A percentile compares a stretch with the other conserved stretches of the same genome.
Evolutionary conservation across 352 stramenopile species (phyloP).

Genomic region (Pythium coloratum): DNA sequence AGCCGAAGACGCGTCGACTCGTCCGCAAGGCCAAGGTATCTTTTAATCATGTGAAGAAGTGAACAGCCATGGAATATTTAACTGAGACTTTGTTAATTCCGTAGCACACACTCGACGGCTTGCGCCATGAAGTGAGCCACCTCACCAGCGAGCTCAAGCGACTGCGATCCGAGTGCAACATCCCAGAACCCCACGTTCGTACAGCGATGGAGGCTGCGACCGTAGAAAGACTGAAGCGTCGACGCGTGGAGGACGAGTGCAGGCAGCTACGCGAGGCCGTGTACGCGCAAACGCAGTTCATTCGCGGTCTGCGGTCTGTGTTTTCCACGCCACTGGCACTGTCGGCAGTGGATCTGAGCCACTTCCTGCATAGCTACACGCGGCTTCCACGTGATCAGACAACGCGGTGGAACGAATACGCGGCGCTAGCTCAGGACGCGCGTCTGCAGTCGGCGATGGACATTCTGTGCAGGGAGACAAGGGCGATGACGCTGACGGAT

Average conservation of each 20-base stretch:
- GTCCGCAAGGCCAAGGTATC: too few relatives aligned
- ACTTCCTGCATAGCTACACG: neutral
- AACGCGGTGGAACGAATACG: slow-evolving; percentile 13
- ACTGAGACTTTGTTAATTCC: too few relatives aligned
- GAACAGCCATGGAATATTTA: too few relatives aligned
- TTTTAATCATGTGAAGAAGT: too few relatives aligned
- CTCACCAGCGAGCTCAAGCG: neutral
- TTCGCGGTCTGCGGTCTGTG: neutral
- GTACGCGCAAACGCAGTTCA: slow-evolving; percentile 15
- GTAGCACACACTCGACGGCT: neutral
- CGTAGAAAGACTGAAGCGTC: slow-evolving; percentile 7
- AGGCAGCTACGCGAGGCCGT: neutral
- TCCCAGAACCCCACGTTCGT: neutral
- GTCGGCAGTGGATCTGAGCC: neutral
- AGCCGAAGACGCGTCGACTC: too few relatives aligned
- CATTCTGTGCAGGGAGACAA: slow-evolving; percentile 2
- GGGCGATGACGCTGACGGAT: neutral
- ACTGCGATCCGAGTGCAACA: too few relatives aligned
- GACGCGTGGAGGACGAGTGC: slow-evolving; percentile 16
- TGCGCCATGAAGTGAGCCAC: neutral
- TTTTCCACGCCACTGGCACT: neutral
- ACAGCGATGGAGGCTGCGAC: neutral
- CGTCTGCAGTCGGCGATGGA: neutral
- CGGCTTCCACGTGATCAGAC: neutral
- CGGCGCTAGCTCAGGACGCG: neutral